phyloP scores from a whole-genome alignment of 768 basidiomycete species.

The Leccinum truebloodii region DNA sequence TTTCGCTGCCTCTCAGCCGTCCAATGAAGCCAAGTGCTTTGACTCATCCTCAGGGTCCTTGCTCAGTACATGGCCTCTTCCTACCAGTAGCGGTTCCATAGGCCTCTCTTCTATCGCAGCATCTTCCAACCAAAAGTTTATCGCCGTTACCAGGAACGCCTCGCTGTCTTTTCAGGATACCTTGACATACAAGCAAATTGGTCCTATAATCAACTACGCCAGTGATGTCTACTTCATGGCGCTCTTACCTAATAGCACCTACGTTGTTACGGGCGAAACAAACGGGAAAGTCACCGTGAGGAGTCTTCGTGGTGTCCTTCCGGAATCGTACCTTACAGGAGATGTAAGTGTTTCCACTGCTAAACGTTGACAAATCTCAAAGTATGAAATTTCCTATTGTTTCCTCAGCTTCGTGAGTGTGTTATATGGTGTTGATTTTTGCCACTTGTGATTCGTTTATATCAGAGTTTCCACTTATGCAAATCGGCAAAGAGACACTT shows the following conservation, averaged over 20 bases:
- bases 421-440: accelerated
- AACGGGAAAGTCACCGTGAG: not conserved
- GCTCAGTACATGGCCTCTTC: not conserved
- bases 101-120: not conserved
- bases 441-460: not conserved
- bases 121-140: not conserved
- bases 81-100: not conserved
- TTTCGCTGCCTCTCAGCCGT: not conserved
- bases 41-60: not conserved
- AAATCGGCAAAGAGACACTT: not conserved
- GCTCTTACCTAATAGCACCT: not conserved
- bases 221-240: not conserved
- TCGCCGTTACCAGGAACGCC: not conserved
- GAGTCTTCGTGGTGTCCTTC: slow-evolving; percentile 1
- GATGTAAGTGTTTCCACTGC: not conserved
- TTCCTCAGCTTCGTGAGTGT: not conserved
- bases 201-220: not conserved
- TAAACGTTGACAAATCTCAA: not conserved
- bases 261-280: not conserved
- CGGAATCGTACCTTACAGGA: not conserved
- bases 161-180: not conserved
- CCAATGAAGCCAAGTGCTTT: not conserved
- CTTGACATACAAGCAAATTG: not conserved
- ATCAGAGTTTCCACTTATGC: not conserved
- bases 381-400: not conserved